Percentiles rank a stretch among this genome's conserved stretches.
These are phyloP conservation scores for Emergomyces orientalis DNA, from an alignment of 2,329 filamentous ascomycete genomes.

Conservation along the genomic window DNA sequence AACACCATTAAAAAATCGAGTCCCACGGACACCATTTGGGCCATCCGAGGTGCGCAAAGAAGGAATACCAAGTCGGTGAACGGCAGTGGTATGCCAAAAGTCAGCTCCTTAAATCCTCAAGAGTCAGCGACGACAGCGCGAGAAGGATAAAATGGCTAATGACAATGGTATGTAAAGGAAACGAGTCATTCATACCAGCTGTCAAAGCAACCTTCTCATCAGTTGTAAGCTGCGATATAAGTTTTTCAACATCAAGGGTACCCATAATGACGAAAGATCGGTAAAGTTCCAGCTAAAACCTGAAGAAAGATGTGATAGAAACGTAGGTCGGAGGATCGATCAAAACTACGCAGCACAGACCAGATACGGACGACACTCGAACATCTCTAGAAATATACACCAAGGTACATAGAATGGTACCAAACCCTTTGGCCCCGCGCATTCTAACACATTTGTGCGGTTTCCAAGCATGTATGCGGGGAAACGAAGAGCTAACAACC, in stretches of 20 bases:
- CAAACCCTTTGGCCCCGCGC: no score
- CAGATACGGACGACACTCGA: neutral
- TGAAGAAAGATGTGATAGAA: neutral
- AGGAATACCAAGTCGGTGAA: constrained; percentile 55
- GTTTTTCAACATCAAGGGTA: constrained; percentile 37
- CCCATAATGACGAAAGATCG: constrained; percentile 18
- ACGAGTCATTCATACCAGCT: constrained; percentile 23
- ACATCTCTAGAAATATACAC: neutral
- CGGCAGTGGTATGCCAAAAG: constrained; percentile 60
- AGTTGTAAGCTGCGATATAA: constrained; percentile 44
- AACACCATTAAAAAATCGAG: constrained; percentile 57
- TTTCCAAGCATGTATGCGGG: neutral
- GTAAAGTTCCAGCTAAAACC: no score
- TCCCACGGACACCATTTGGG: constrained; percentile 60
- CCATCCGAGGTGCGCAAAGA: constrained; percentile 60
- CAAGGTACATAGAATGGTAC: no score
- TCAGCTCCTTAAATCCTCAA: constrained; percentile 34
- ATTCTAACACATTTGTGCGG: neutral
- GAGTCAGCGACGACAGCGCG: neutral
- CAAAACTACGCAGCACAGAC: neutral
- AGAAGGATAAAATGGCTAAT: neutral
- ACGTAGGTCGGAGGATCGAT: neutral
- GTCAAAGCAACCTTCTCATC: constrained; percentile 48
- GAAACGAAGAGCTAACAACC: neutral
- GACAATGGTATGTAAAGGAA: neutral